Conservation (phyloP, 1,284 basidiomycete genomes). For the Cryptococcus jaspeensis region DNA sequence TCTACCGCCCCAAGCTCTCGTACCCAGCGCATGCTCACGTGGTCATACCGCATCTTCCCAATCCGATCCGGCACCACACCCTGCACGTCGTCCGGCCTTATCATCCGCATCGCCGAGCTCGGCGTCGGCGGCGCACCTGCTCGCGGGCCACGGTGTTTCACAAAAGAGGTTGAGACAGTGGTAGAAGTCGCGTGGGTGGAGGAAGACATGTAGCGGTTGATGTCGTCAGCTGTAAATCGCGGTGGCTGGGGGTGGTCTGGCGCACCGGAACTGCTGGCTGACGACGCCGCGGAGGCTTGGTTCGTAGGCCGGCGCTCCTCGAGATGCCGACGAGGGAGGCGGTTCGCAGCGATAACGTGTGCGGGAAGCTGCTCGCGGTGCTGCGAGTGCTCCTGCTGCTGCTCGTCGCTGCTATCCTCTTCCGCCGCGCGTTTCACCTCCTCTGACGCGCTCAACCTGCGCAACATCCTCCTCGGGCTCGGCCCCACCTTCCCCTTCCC, state of each 20-base stretch:
- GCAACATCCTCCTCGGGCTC: constrained; percentile 41
- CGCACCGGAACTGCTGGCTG: constrained; percentile 7
- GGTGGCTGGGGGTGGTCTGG: neutral
- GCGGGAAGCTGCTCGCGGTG: neutral
- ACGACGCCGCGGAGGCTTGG: constrained; percentile 10
- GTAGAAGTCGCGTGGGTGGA: constrained; percentile 61
- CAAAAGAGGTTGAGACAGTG: constrained; percentile 74
- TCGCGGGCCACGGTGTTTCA: constrained; percentile 73
- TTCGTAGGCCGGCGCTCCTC: constrained; percentile 20
- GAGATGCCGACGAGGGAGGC: constrained; percentile 3
- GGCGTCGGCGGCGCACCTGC: constrained; percentile 7
- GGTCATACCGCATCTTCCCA: constrained; percentile 84
- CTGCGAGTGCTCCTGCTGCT: neutral
- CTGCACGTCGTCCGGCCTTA: constrained; percentile 71
- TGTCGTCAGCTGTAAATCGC: constrained; percentile 57
- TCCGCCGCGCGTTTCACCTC: constrained; percentile 43
- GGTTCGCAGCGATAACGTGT: neutral
- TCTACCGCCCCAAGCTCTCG: constrained; percentile 56
- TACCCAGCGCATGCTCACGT: constrained; percentile 76
- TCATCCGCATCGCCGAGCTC: constrained; percentile 52
- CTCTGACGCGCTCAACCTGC: constrained; percentile 46
- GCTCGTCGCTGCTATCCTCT: constrained; percentile 21
- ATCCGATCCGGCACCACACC: constrained; percentile 66
- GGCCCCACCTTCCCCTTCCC: constrained; percentile 22
- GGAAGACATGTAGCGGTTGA: constrained; percentile 77